Evolutionary conservation across 805 yeast species (phyloP).

Genomic region (Candida golubevii): DNA sequence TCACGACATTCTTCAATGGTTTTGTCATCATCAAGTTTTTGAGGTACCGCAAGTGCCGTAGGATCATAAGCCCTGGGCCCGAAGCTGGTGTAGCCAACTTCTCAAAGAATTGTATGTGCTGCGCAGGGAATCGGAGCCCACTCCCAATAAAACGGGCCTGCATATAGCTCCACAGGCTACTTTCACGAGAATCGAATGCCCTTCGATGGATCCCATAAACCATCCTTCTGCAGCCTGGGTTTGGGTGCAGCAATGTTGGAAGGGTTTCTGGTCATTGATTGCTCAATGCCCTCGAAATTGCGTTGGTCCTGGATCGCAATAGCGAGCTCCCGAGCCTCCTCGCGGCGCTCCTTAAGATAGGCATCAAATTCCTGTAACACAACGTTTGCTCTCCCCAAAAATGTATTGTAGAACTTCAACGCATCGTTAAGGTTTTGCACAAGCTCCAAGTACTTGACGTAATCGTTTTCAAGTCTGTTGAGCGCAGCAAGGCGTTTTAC

Average conservation of each 20-base stretch:
- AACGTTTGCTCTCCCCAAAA: constrained; percentile 42
- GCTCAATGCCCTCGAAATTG: constrained; percentile 14
- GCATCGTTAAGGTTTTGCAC: constrained; percentile 64
- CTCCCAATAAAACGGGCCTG: not conserved
- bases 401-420: constrained; percentile 61
- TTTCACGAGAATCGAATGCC: constrained; percentile 6
- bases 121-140: not conserved
- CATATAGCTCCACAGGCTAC: not conserved
- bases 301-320: constrained; percentile 9
- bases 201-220: constrained; percentile 6
- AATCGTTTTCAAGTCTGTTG: constrained; percentile 48
- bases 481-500: constrained; percentile 45
- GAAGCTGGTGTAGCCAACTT: not conserved
- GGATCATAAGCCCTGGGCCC: constrained; percentile 10
- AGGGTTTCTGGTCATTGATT: constrained; percentile 7
- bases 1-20: constrained; percentile 43
- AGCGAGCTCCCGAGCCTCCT: constrained; percentile 52
- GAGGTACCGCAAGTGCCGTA: constrained; percentile 16
- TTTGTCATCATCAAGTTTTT: constrained; percentile 28
- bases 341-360: constrained; percentile 47
- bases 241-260: constrained; percentile 11
- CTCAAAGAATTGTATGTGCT: not conserved
- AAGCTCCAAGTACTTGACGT: constrained; percentile 51
- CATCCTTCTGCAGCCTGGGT: constrained; percentile 8
- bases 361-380: constrained; percentile 48